These are phyloP conservation scores for Penicillium soppii DNA, from an alignment of 495 filamentous ascomycete species.

Conservation along the genomic window DNA sequence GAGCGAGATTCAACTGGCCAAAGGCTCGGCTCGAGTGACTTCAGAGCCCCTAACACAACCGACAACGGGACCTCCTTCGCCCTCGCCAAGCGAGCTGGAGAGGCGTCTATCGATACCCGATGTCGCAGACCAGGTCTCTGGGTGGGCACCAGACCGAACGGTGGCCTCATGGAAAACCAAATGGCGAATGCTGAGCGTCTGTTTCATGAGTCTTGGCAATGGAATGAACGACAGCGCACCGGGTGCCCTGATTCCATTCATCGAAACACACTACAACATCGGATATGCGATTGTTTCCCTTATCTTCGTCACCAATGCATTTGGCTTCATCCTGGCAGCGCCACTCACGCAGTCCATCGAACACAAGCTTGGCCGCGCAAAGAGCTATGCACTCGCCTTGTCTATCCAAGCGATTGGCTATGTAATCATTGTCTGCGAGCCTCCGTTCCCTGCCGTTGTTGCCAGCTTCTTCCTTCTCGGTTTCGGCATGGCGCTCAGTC, in stretches of 20 bases:
- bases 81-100: conserved; percentile 52
- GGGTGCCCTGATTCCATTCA: conserved; percentile 73
- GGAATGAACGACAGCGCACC: conserved; percentile 64
- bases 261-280: conserved; percentile 69
- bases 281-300: conserved; percentile 73
- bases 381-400: conserved; percentile 57
- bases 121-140: conserved; percentile 50
- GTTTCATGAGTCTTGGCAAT: conserved; percentile 50
- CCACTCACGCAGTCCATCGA: conserved; percentile 55
- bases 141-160: conserved; percentile 43
- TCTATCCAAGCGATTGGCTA: conserved; percentile 52
- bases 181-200: conserved; percentile 36
- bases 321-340: conserved; percentile 74
- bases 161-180: conserved; percentile 52
- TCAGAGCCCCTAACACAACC: conserved; percentile 8
- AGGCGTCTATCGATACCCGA: conserved; percentile 45
- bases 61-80: background rate
- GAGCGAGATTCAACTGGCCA: conserved; percentile 29
- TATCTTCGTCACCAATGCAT: conserved; percentile 75
- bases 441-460: conserved; percentile 68
- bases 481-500: conserved; percentile 61
- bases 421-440: conserved; percentile 60
- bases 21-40: conserved; percentile 12
- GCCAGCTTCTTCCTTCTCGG: conserved; percentile 66
- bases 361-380: conserved; percentile 59